Evolutionary conservation across 495 filamentous ascomycete species (phyloP), one percentile per base, ranked within the genome.

Genomic region (Penicillium fimorum): DNA sequence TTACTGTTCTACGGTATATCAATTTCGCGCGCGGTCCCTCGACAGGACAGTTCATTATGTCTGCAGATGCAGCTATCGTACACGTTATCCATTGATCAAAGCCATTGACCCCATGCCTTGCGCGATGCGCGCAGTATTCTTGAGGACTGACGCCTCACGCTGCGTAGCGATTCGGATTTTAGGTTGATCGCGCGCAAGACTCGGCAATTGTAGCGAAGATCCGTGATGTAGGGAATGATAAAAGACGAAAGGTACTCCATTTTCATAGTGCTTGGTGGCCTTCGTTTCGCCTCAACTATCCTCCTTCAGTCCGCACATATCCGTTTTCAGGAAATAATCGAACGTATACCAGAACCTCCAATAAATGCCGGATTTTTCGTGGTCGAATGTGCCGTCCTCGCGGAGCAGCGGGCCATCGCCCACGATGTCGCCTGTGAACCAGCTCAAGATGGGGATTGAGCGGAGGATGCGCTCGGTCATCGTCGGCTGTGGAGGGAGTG

Each of bases 361-460:
- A 71, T 92, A 95, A 41, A 86, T 66, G 55, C 84, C 89, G 3
- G 91, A 91, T 56, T 77, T 82, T 37, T 78, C 80, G 71, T 82
- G 87, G 61, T 96, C 91, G 57, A 95, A 92, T 2, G 82, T 81
- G n/a, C 90, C 91, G 46, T 84, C 75, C n/a, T 92, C 90, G 33
- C 77, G 84, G 41, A 89, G 79, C 38, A 89, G 88, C 20, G 92
- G 84, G 50, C 85, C 82, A 58, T 85, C 85, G 4, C 91, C 91
- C 53, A 95, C 92, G 54, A 94, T 84, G 56, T 90, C 88, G 27
- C 87, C 83, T 5, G 82, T 86, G 59, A 92, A 87, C 82, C 86
- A 88, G 53, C 76, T 80, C 49, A 88, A 63, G 46, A 88, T 72
- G 1, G 87, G 85, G 33, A 90, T 82, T 25, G 81, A 79, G 37